phyloP scores from a whole-genome alignment of 129 eudicot species.

The Centella asiatica region DNA sequence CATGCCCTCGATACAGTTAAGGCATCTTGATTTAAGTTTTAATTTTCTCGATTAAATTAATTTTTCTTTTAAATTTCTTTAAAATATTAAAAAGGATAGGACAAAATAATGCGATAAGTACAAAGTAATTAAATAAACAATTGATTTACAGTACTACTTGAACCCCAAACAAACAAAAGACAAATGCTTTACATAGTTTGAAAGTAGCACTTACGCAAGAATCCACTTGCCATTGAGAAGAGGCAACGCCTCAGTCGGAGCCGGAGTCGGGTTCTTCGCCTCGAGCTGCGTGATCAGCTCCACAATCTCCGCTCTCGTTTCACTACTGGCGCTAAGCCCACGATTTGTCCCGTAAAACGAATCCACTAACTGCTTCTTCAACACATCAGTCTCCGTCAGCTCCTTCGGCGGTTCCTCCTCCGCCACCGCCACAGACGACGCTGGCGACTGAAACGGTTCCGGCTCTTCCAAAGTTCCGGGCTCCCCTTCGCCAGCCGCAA shows the following conservation, averaged over 20 bases:
- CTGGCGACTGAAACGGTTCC: too few species aligned
- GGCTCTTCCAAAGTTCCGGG: slow-evolving; percentile 31
- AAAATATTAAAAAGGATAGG: too few species aligned
- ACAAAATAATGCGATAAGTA: too few species aligned
- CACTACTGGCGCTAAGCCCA: slow-evolving; percentile 73
- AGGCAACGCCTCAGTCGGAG: slow-evolving; percentile 70
- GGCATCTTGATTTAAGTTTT: too few species aligned
- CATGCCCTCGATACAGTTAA: too few species aligned
- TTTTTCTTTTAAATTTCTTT: too few species aligned
- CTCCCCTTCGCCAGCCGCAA: slow-evolving; percentile 35
- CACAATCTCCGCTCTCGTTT: slow-evolving; percentile 86
- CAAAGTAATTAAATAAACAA: too few species aligned
- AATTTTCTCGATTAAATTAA: too few species aligned
- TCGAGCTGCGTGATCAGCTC: slow-evolving; percentile 81
- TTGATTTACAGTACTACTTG: too few species aligned
- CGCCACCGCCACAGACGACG: slow-evolving; percentile 29
- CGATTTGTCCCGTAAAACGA: slow-evolving; percentile 77
- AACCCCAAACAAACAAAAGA: too few species aligned
- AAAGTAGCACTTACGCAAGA: slow-evolving; percentile 51
- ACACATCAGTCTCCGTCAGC: slow-evolving; percentile 44
- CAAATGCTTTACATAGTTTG: background rate
- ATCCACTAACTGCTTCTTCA: slow-evolving; percentile 72
- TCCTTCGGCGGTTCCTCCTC: slow-evolving; percentile 32
- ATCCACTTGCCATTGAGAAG: slow-evolving; percentile 92
- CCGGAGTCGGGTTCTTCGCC: slow-evolving; percentile 79